Base-by-base conservation (phyloP, 768 basidiomycete species). In the Agaricus subrufescens region DNA sequence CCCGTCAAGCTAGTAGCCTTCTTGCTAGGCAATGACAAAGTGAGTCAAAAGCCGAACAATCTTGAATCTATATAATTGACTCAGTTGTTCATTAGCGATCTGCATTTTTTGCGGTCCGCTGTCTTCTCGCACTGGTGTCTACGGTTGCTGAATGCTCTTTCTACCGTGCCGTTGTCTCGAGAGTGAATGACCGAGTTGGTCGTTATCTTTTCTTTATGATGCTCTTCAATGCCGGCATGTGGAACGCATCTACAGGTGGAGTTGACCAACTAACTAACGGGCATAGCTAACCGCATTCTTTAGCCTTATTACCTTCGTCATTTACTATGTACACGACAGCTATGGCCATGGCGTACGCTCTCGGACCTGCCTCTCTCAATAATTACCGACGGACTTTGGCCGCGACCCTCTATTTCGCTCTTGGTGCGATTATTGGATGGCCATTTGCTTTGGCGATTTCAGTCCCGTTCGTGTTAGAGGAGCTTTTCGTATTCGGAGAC, bases 221-320 rank as follows among this genome's bases (percentile, higher is more conserved):
- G 60, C 67, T 91, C 40, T 83, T 87, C 65, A 94, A 86, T 64
- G 86, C 95, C 14, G 97, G 94, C 50, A 94, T 98, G 91, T 99
- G 92, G 92, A 91, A 84, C 62, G 89, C 96, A 3, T 80, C 94
- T 49, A 76, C 89, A 47, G 85, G 95, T 94, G 63, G 59, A 71
- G 29, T 26, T 40, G 27, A 19, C 31, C 5, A 25, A 4, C n/a
- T 15, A 29, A 25, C 11, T 52, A 26, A 43, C 27, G 58, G 62
- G 12, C 63, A 61, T 54, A 40, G 48, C 47, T 55, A 15, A 44
- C 15, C 15, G 38, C 3, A 14, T 34, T 40, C 34, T 6, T 31
- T 60, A 97, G 92, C 97, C 1, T 89, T 99, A 74, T 79, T 99
- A 9, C 94, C 96, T 0, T 98, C 96, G 14, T 87, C 94, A 10